Evolutionary conservation across 2,329 filamentous ascomycete genomes (phyloP).

Genomic region (Clonostachys solani): DNA sequence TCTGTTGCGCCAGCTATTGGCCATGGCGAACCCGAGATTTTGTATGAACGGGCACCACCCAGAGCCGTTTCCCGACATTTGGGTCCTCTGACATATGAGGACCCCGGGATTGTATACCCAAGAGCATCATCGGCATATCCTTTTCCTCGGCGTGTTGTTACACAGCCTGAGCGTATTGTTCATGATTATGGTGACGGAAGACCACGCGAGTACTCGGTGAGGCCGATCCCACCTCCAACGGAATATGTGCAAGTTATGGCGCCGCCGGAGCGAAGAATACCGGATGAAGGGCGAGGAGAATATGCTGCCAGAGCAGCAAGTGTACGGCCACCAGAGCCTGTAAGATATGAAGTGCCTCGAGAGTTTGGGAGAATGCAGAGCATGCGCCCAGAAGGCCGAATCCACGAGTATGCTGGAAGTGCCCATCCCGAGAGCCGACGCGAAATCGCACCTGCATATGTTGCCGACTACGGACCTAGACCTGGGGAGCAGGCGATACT

Average conservation of each 20-base stretch:
- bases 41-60: constrained; percentile 62
- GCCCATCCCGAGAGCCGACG: constrained; percentile 18
- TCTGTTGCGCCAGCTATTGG: constrained; percentile 45
- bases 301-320: constrained; percentile 53
- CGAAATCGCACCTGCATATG: constrained; percentile 22
- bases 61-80: constrained; percentile 48
- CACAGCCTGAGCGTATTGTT: constrained; percentile 54
- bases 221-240: constrained; percentile 33
- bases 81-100: constrained; percentile 39
- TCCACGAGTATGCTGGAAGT: constrained; percentile 18
- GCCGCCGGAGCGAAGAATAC: constrained; percentile 28
- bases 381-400: constrained; percentile 26
- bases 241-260: constrained; percentile 45
- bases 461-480: constrained; percentile 18
- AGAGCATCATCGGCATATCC: constrained; percentile 44
- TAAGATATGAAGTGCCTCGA: constrained; percentile 32
- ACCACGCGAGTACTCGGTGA: constrained; percentile 53
- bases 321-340: constrained; percentile 46
- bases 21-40: constrained; percentile 45
- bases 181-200: constrained; percentile 50
- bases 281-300: constrained; percentile 20
- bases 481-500: constrained; percentile 15
- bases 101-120: constrained; percentile 45
- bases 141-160: constrained; percentile 52
- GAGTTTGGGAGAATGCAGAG: constrained; percentile 41